Evolutionary conservation across 805 yeast species (phyloP), one percentile per base, ranked within the genome.

Genomic region (Lipomyces kockii): DNA sequence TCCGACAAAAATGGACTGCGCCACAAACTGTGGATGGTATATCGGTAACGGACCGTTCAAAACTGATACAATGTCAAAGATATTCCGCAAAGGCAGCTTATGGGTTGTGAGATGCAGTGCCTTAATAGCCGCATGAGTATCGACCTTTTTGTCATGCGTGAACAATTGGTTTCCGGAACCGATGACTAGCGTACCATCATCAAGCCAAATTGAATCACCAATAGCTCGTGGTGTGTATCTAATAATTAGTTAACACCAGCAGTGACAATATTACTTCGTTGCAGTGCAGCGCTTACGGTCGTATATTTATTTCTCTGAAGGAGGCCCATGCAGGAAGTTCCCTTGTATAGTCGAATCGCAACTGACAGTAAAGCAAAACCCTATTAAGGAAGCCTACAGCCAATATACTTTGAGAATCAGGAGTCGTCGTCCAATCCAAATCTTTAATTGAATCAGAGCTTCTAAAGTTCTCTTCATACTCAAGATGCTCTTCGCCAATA

Each of bases 131-230:
- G 87, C 90, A 20, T 79, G 75, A 7, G 85, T 75, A 75, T 90
- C 89, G 39, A 92, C 77, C 3, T 80, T 75, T 73, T 90, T 88
- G 75, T 92, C 97, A 66, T 90, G 90, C 46, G 93, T 83, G 73
- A 90, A 92, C 58, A 93, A 83, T 76, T 93, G 98, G 77, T 93
- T 93, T 0, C 98, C 98, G 17, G 94, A 83, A 2, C 95, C 97
- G 65, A 91, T 86, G 0, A 90, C 93, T 63, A 93, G 82, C 20
- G 87, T 84, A 1, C 96, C 97, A 73, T 88, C 87, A 59, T 84
- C 83, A 70, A 94, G 80, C 98, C 98, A 94, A 14, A 89, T 82
- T 17, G 96, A 89, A 76, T 93, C 98, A 7, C 97, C 97, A 67
- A 93, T 92, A 17, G 82, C 82, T 75, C 92, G 97, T 0, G 90